Evolutionary conservation across 2,329 filamentous ascomycete genomes (phyloP), one percentile per base, ranked within the genome.

Genomic region (Zymoseptoria ardabiliae): DNA sequence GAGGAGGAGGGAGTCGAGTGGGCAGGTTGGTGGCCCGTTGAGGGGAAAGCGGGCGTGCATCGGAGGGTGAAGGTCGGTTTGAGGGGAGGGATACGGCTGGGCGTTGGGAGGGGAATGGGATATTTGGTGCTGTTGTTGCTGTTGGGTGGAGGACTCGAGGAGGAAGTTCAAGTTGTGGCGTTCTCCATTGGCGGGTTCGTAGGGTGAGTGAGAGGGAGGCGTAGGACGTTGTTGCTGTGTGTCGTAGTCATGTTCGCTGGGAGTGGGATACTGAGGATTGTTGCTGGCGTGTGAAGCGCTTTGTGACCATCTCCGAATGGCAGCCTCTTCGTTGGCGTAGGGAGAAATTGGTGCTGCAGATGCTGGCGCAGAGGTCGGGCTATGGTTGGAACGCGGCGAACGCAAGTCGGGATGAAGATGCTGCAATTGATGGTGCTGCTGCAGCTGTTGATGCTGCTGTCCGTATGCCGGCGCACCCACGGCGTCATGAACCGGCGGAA

Each of bases 1-100:
- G 22, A 93, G 81, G 51, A 96, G 81, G n/a, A 96, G 82, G 50
- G 78, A 80, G 69, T 96, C 91, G 1, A 96, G 79, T 0, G 89
- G 84, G 71, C 89, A 94, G 0, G 89, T 91, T 0, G 90, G 82
- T 1, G 79, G 72, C 20, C 82, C 79, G 68, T 91, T 90, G 25
- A 71, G 72, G 2, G 77, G 76, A 4, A 78, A 63, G 5, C 73
- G 74, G 54, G 72, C 64, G 59, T 74, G 72, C 0, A 66, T 50
- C 6, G 69, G 66, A 35, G 70, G 63, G n/a, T 71, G 50, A 56
- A 58, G 56, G 55, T 30, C 21, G 35, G 17, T 55, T 56, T n/a
- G 57, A 58, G 4, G 61, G 65, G 30, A 50, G 20, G 17, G 28
- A 4, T 41, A 28, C 25, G 50, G 54, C 17, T 51, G 56, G 54